Evolutionary conservation across 768 basidiomycete species (phyloP), one percentile per base, ranked within the genome.

Genomic region (Leucocoprinus birnbaumii): DNA sequence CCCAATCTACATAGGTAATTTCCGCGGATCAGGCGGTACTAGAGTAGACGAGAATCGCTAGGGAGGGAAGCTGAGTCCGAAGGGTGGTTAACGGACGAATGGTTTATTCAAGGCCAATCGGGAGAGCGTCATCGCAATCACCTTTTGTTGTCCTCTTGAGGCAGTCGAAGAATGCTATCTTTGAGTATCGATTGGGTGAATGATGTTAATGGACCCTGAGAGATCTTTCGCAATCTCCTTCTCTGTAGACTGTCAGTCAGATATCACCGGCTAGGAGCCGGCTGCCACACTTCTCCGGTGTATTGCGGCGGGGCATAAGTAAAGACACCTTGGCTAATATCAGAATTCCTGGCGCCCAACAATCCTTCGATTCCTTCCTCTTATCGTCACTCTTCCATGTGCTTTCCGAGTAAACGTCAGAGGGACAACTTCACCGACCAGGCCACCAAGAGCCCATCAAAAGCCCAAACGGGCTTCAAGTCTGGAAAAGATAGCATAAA

Each of bases 381-480:
- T 31, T 54, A 38, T 35, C 38, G 53, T 46, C 37, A 58, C 34
- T 37, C 35, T 43, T 50, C 53, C 61, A 71, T 71, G 70, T 71
- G 70, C 58, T 70, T 70, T 61, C 61, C 65, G 50, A 66, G 58
- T 61, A 70, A 67, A 58, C 61, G 63, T 24, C 69, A 69, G 59
- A 65, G 63, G 42, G 59, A 63, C 50, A 68, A 70, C 58, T 68
- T 70, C 59, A 61, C 55, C 51, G 69, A 70, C 55, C 57, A 57
- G 46, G 45, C 44, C 18, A 45, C 35, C 16, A 49, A 58, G 47
- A 55, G 56, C 48, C 31, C 31, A 31, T 48, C 61, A 51, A 31
- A 44, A 42, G 10, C 58, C 54, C 48, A 51, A 58, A 62, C 56
- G 22, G 58, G 63, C 7, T 40, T 42, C 34, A 57, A 53, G n/a